A percentile compares a stretch with the other conserved stretches of the same genome.
These are phyloP conservation scores for Arachis stenosperma DNA, from an alignment of 306 rosid species.

Conservation along the genomic window DNA sequence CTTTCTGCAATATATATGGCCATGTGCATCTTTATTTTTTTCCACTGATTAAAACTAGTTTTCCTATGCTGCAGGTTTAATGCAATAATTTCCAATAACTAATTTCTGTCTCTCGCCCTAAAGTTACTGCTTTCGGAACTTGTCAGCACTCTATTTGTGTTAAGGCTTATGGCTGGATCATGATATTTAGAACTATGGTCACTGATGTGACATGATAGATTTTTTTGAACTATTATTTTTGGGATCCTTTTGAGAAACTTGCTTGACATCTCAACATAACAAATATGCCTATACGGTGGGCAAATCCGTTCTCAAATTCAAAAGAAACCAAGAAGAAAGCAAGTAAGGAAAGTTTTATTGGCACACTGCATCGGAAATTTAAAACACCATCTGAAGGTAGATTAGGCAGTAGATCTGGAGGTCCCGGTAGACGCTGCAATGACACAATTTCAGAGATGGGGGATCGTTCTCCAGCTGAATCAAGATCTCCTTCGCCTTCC, in stretches of 20 bases:
- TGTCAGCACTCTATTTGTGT: conserved; percentile 30
- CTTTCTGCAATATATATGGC: conserved; percentile 12
- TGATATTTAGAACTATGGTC: conserved; percentile 31
- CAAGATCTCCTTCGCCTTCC: conserved; percentile 94
- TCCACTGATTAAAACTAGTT: conserved; percentile 36
- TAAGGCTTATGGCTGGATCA: conserved; percentile 43
- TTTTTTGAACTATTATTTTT: conserved; percentile 36
- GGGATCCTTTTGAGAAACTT: conserved; percentile 37
- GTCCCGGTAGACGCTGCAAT: conserved; percentile 62
- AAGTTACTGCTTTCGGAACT: conserved; percentile 41
- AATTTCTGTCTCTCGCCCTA: conserved; percentile 26
- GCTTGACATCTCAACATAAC: conserved; percentile 38
- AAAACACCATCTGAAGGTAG: conserved; percentile 77
- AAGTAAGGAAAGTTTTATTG: conserved; percentile 80
- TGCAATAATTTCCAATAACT: conserved; percentile 7
- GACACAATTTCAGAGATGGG: conserved; percentile 90
- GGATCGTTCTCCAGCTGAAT: conserved; percentile 67
- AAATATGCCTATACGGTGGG: conserved; percentile 95
- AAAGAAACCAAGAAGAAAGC: conserved; percentile 89
- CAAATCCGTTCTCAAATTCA: conserved; percentile 83
- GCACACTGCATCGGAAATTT: conserved; percentile 71
- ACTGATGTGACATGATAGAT: conserved; percentile 43
- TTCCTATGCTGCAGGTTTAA: conserved; percentile 53
- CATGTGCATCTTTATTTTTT: conserved; percentile 15
- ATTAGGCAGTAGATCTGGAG: conserved; percentile 65